Percentiles rank a stretch among this genome's conserved stretches.
phyloP scores from a whole-genome alignment of 495 filamentous ascomycete species.

The Amorphotheca resinae region DNA sequence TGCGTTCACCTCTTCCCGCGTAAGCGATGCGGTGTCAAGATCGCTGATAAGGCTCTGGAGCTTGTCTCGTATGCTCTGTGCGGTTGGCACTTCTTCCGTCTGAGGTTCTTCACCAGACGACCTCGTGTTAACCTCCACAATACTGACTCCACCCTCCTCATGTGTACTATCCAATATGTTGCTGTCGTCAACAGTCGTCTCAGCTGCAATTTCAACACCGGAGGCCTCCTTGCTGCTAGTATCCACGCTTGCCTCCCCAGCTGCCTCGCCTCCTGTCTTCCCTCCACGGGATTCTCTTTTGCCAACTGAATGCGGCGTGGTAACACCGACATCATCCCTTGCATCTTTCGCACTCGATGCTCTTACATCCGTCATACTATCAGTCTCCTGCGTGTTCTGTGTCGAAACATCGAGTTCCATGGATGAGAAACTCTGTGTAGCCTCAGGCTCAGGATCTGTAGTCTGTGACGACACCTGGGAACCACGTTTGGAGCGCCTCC shows the following conservation, averaged over 20 bases:
- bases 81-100: conserved; percentile 1
- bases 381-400: background rate
- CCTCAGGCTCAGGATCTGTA: background rate
- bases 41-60: conserved; percentile 38
- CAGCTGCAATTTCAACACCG: conserved; percentile 8
- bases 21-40: conserved; percentile 37
- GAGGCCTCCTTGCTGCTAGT: background rate
- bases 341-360: background rate
- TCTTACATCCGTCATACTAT: background rate
- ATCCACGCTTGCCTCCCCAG: background rate
- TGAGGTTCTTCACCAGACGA: background rate
- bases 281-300: conserved; percentile 5
- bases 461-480: background rate
- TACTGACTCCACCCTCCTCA: background rate
- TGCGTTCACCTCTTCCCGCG: conserved; percentile 38
- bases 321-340: background rate
- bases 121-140: background rate
- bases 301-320: background rate
- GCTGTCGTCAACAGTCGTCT: conserved; percentile 5
- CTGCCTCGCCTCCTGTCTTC: background rate
- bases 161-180: conserved; percentile 5
- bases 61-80: conserved; percentile 31
- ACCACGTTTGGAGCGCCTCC: background rate
- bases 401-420: conserved; percentile 9
- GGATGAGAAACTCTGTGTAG: conserved; percentile 8